Percentiles rank a stretch among this genome's conserved stretches.
These are phyloP conservation scores for Argentina anserina DNA, from an alignment of 306 rosid genomes.

Conservation along the genomic window DNA sequence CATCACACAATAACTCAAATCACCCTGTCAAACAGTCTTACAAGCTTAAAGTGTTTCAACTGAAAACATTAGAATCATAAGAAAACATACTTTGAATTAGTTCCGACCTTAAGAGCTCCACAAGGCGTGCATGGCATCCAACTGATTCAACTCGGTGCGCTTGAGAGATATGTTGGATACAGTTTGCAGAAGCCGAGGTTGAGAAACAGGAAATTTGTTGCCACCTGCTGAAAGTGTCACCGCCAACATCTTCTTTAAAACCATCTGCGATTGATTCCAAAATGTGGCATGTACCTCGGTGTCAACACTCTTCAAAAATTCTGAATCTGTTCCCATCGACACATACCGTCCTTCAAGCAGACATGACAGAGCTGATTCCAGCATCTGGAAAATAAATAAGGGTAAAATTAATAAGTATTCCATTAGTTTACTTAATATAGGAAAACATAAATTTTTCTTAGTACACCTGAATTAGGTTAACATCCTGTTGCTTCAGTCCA, in stretches of 20 bases:
- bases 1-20: not conserved
- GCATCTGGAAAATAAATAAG: slow-evolving; percentile 47
- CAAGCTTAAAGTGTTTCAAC: not conserved
- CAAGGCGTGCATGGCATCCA: slow-evolving; percentile 55
- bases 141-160: slow-evolving; percentile 46
- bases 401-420: not conserved
- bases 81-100: not conserved
- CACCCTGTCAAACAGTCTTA: not conserved
- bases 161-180: slow-evolving; percentile 53
- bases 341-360: slow-evolving; percentile 85
- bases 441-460: not conserved
- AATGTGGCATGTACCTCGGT: slow-evolving; percentile 67
- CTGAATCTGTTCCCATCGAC: slow-evolving; percentile 40
- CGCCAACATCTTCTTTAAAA: slow-evolving; percentile 81
- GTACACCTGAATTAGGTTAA: not conserved
- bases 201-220: slow-evolving; percentile 42
- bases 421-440: not conserved
- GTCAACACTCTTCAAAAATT: slow-evolving; percentile 35
- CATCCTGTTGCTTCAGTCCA: not conserved
- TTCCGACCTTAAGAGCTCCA: slow-evolving; percentile 48
- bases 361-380: slow-evolving; percentile 69
- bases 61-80: not conserved
- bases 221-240: slow-evolving; percentile 41
- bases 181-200: slow-evolving; percentile 29
- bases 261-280: slow-evolving; percentile 77